Percentiles rank a stretch among this genome's conserved stretches.
phyloP scores from a whole-genome alignment of 805 yeast genomes.

The Saccharomycopsis olivae region DNA sequence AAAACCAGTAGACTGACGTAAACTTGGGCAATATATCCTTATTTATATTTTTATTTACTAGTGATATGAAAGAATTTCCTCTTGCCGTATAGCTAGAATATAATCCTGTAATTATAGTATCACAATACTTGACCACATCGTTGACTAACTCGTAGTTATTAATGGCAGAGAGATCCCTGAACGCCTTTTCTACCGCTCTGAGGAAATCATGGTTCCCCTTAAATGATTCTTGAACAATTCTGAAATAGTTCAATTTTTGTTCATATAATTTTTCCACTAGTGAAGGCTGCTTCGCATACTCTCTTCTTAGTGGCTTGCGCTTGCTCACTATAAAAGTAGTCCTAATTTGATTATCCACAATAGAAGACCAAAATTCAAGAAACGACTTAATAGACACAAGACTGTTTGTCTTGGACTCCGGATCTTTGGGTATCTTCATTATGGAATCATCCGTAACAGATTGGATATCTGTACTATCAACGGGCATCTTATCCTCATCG shows the following conservation, averaged over 20 bases:
- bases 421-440: neutral
- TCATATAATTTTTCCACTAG: neutral
- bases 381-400: neutral
- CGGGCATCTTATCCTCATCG: neutral
- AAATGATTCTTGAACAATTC: constrained; percentile 1
- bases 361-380: neutral
- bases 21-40: neutral
- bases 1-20: constrained; percentile 6
- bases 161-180: constrained; percentile 1
- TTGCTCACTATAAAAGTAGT: neutral
- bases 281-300: too few relatives aligned
- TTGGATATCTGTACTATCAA: neutral
- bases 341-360: neutral
- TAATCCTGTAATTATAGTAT: constrained; percentile 1
- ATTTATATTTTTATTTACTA: neutral
- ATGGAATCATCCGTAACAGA: neutral
- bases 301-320: too few relatives aligned
- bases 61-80: neutral
- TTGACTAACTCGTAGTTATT: constrained; percentile 10
- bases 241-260: neutral
- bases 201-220: neutral
- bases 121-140: constrained; percentile 15
- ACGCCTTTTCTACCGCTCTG: neutral
- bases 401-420: neutral
- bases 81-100: neutral